Evolutionary conservation across 108 stramenopile species (phyloP).

Genomic region (Mayamaea pseudoterrestris): DNA sequence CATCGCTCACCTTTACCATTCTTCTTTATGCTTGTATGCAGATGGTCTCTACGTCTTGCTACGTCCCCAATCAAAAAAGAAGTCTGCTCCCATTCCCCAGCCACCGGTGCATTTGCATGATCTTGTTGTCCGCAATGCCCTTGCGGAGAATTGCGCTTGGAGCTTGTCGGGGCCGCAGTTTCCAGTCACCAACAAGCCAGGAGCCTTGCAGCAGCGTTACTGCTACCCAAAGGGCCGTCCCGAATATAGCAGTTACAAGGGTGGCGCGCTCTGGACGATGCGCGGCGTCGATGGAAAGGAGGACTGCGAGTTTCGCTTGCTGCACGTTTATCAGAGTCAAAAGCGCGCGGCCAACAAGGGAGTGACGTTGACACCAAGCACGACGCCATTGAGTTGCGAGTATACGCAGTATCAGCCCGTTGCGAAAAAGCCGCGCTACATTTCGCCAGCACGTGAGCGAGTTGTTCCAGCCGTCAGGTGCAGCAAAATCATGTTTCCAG

Average conservation of each 20-base stretch:
- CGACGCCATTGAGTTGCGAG: too few relatives aligned
- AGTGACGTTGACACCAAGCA: too few relatives aligned
- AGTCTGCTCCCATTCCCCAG: neutral
- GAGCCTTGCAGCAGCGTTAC: constrained; percentile 62
- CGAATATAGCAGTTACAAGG: constrained; percentile 44
- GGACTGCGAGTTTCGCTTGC: constrained; percentile 36
- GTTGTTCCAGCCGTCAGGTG: too few relatives aligned
- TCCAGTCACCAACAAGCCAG: constrained; percentile 42
- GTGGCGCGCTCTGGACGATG: constrained; percentile 59
- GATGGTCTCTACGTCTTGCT: constrained; percentile 68
- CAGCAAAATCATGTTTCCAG: too few relatives aligned
- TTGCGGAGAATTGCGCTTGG: constrained; percentile 38
- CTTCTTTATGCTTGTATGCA: too few relatives aligned
- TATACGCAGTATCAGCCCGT: too few relatives aligned
- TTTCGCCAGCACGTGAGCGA: too few relatives aligned
- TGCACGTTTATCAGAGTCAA: constrained; percentile 64
- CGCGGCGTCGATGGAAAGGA: constrained; percentile 36
- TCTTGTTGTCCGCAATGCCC: constrained; percentile 14
- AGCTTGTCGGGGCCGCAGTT: constrained; percentile 54
- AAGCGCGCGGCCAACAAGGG: constrained; percentile 41
- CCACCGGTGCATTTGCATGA: constrained; percentile 30
- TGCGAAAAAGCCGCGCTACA: too few relatives aligned
- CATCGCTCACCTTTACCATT: too few relatives aligned
- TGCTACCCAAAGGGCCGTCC: constrained; percentile 61
- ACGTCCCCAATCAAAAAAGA: constrained; percentile 30